A percentile compares a stretch with the other conserved stretches of the same genome.
Evolutionary conservation across 805 yeast species (phyloP).

Genomic region (Saccharomycopsis amapae): DNA sequence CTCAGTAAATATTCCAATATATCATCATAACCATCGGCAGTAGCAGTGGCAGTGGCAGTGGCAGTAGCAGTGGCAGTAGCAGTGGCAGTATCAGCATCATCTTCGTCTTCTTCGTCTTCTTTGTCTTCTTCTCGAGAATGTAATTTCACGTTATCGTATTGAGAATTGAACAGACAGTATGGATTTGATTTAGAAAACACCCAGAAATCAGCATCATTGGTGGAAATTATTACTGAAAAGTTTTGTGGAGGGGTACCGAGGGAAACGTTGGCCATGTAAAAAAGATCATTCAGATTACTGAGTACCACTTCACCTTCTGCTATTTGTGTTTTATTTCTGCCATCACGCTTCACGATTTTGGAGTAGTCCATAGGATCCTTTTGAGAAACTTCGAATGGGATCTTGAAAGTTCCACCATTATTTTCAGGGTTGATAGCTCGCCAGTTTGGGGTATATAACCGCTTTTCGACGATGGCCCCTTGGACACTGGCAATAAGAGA

Average conservation of each 20-base stretch:
- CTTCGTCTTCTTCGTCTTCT: background rate
- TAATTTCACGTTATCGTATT: background rate
- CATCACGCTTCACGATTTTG: too few species aligned
- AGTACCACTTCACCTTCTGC: too few species aligned
- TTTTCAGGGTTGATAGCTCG: too few species aligned
- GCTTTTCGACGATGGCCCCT: too few species aligned
- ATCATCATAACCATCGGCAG: background rate
- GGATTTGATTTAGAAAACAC: conserved; percentile 23
- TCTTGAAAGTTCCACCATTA: too few species aligned
- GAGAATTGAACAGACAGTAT: conserved; percentile 7
- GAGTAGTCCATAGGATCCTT: too few species aligned
- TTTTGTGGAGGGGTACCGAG: conserved; percentile 33
- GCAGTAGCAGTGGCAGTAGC: background rate
- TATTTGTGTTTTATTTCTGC: too few species aligned
- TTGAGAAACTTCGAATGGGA: too few species aligned
- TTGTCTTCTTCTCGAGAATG: background rate
- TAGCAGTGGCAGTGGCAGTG: background rate
- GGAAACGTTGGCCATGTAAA: conserved; percentile 36
- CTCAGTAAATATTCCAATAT: too few species aligned
- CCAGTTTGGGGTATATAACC: too few species aligned
- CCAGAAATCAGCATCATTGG: conserved; percentile 47
- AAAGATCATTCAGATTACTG: too few species aligned
- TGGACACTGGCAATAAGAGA: too few species aligned
- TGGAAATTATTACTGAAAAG: conserved; percentile 38
- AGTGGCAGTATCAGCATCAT: background rate